Percentiles rank a stretch among this genome's conserved stretches.
Evolutionary conservation across 768 basidiomycete genomes (phyloP).

Genomic region (Boletus edulis): DNA sequence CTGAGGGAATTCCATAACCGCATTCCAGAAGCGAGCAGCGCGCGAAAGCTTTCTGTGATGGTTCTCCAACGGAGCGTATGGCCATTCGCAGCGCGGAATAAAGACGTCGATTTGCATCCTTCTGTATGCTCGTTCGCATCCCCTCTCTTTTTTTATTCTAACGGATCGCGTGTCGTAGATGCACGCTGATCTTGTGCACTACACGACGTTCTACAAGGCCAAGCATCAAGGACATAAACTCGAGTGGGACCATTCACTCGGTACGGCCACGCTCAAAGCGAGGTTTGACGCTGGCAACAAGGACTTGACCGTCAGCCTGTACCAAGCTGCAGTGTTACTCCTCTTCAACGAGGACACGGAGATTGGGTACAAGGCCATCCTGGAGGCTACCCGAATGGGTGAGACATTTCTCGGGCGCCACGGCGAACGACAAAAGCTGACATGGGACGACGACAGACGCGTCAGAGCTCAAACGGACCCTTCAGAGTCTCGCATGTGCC

Average conservation of each 20-base stretch:
- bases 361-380: constrained; percentile 65
- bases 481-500: constrained; percentile 91
- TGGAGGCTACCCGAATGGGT: constrained; percentile 72
- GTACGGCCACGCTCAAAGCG: constrained; percentile 73
- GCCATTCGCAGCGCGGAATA: constrained; percentile 66
- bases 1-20: constrained; percentile 63
- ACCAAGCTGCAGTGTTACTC: constrained; percentile 83
- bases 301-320: constrained; percentile 88
- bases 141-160: background rate
- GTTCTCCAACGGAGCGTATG: constrained; percentile 87
- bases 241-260: constrained; percentile 85
- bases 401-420: background rate
- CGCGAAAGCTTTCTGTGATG: constrained; percentile 64
- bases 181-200: constrained; percentile 64
- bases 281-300: constrained; percentile 68
- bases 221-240: constrained; percentile 77
- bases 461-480: constrained; percentile 70
- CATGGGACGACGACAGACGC: constrained; percentile 46
- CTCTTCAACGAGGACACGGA: constrained; percentile 74
- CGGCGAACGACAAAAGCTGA: background rate
- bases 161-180: constrained; percentile 47
- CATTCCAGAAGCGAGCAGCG: constrained; percentile 35
- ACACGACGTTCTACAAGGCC: constrained; percentile 67
- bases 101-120: constrained; percentile 51
- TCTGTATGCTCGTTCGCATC: constrained; percentile 36